Base-by-base conservation (phyloP, 2,329 filamentous ascomycete species). In the Nigrograna mackinnonii region DNA sequence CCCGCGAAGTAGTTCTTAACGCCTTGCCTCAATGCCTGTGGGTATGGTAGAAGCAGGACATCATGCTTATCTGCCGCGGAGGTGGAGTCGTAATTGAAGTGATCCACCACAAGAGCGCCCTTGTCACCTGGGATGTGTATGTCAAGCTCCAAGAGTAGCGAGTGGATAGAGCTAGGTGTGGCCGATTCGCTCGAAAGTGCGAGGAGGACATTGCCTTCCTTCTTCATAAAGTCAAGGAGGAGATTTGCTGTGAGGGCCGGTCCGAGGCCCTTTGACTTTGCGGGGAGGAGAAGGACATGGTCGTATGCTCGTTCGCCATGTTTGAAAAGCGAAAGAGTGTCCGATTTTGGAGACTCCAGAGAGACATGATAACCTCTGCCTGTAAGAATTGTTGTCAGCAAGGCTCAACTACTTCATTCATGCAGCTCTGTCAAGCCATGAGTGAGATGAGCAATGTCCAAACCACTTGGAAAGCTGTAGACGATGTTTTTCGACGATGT, bases 251-350 rank as follows among this genome's bases (percentile, higher is more conserved):
- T 92, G 66, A 99, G 75, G 57, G 87, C 85, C 52, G 92, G 91
- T 43, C 94, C 94, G 47, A 96, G 87, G 48, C 89, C 91, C 81
- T 99, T 99, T 22, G 89, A 83, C 72, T 92, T 95, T 46, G 86
- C 84, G 39, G 94, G 94, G 52, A 97, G 83, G 56, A 99, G 79
- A 52, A 97, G 71, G 52, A 97, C 75, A 72, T 99, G 92, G 73
- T 97, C 92, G 72, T 91, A 97, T 50, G 82, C 84, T 68, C 87
- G 84, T 74, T 94, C 89, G 65, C 92, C 94, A 51, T 94, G 84
- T 64, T 83, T 79, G 76, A 96, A 95, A 54, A 99, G 79, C 38
- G 82, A 79, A 58, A 97, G 89, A 21, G 57, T 60, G 33, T 57
- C 57, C 19, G 57, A 46, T 44, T 68, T 68, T 22, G 64, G 64